Percentiles rank a stretch among this genome's conserved stretches.
These are phyloP conservation scores for Annona squamosa DNA, from an alignment of 164 flowering plant genomes.

Conservation along the genomic window DNA sequence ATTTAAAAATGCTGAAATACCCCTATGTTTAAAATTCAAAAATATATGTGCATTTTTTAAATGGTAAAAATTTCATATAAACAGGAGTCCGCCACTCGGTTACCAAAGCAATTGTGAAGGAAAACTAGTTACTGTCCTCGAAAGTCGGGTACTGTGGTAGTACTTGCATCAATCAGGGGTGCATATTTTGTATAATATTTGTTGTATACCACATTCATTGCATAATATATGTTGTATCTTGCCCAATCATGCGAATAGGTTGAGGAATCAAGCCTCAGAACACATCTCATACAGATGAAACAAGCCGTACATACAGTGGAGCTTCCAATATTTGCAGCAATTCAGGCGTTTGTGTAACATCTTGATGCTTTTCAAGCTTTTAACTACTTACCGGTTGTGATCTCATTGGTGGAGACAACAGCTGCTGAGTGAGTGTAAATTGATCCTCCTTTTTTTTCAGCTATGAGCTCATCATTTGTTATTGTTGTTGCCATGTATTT, in stretches of 20 bases:
- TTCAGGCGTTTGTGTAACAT: conserved; percentile 16
- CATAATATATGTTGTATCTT: not conserved
- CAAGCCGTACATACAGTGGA: conserved; percentile 20
- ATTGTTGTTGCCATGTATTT: too few species aligned
- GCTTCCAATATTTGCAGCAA: conserved; percentile 16
- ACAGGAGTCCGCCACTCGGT: not conserved
- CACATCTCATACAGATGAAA: conserved; percentile 62
- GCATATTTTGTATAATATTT: not conserved
- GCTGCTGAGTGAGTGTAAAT: conserved; percentile 33
- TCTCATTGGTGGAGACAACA: conserved; percentile 6
- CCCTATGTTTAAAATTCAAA: too few species aligned
- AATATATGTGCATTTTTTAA: too few species aligned
- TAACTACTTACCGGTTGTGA: conserved; percentile 2
- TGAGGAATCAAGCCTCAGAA: conserved; percentile 61
- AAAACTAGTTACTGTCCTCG: not conserved
- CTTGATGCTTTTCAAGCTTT: not conserved
- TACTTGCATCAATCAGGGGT: not conserved
- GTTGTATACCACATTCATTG: not conserved
- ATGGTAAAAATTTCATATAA: not conserved
- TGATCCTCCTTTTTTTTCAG: conserved; percentile 7
- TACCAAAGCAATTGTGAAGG: not conserved
- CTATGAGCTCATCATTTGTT: not conserved
- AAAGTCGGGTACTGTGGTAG: not conserved
- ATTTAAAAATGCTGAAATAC: too few species aligned
- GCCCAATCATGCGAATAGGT: conserved; percentile 36